These are phyloP conservation scores for Taxillus chinensis DNA, from an alignment of 164 flowering plant genomes.

Conservation along the genomic window DNA sequence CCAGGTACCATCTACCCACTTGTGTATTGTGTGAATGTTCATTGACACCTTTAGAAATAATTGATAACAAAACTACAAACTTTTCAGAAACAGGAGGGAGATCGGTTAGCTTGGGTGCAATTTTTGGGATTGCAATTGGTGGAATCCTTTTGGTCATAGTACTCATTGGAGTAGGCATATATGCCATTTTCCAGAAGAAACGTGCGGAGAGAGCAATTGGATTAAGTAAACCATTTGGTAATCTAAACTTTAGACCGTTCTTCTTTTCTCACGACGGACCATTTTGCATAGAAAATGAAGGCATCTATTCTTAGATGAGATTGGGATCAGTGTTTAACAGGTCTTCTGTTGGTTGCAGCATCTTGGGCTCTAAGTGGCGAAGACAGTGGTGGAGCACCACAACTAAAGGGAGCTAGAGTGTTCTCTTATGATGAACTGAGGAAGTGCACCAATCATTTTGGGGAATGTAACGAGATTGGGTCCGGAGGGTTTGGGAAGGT, in stretches of 20 bases:
- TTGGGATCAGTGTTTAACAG: background rate
- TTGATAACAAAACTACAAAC: conserved; percentile 4
- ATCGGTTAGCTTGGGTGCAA: conserved; percentile 23
- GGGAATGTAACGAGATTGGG: conserved; percentile 24
- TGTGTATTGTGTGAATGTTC: background rate
- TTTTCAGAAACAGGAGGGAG: conserved; percentile 21
- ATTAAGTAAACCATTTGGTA: conserved; percentile 34
- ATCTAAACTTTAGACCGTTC: background rate
- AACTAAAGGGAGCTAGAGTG: conserved; percentile 33
- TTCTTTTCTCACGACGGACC: background rate
- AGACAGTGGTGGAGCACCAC: conserved; percentile 29
- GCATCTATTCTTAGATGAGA: background rate
- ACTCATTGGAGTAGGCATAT: conserved; percentile 41
- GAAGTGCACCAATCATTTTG: conserved; percentile 31
- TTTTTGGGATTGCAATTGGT: conserved; percentile 43
- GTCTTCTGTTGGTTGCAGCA: conserved; percentile 12
- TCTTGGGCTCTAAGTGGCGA: conserved; percentile 24
- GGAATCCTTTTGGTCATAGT: conserved; percentile 32
- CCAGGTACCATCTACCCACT: conserved; percentile 29
- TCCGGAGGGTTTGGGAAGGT: conserved; percentile 34
- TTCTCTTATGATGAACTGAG: conserved; percentile 29
- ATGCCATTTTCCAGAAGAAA: conserved; percentile 28
- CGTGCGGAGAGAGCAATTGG: conserved; percentile 31
- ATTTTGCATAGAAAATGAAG: background rate
- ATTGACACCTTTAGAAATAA: background rate